Base-by-base conservation (phyloP, 2,329 filamentous ascomycete genomes). In the Pseudofabraea citricarpa region DNA sequence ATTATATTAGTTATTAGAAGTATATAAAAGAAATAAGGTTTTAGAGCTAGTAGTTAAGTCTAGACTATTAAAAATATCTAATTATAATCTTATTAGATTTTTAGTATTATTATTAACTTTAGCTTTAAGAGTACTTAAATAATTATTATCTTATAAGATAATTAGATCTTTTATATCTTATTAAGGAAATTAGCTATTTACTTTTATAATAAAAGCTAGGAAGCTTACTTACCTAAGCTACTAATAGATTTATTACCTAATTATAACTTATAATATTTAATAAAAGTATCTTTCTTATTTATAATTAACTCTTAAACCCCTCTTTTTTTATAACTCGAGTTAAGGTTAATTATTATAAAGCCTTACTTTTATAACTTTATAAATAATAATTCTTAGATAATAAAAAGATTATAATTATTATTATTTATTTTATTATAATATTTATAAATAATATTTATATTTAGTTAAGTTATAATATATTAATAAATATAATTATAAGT, bases 21-120 rank as follows among this genome's bases (percentile, higher is more conserved):
- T 50, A 52, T n/a, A n/a, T n/a, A 41, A 35, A 50, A 32, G 39
- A 32, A 47, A 45, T 33, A 36, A 45, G 43, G 37, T 52, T 52
- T 20, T 52, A 35, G 37, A 50, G 44, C 50, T 22, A 31, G 47
- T 37, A n/a, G 41, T 23, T n/a, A 15, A 46, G 36, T 47, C 41
- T 42, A 27, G 41, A 43, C 39, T 45, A 43, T 49, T 37, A 21
- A 52, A 46, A 41, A 35, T 24, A 22, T 45, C 37, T 50, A 31
- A 35, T 31, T 12, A 32, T 52, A 16, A 41, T 42, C 40, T 36
- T 36, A 9, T 36, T 8, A 15, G 7, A 45, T 26, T 18, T 45
- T 41, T 31, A 43, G 37, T n/a, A 46, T 19, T 23, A 21, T 47
- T 15, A 42, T 52, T 8, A 38, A 44, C 44, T 46, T 52, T 38